Evolutionary conservation across 1,284 basidiomycete genomes (phyloP).

Genomic region (Cronartium ribicola): DNA sequence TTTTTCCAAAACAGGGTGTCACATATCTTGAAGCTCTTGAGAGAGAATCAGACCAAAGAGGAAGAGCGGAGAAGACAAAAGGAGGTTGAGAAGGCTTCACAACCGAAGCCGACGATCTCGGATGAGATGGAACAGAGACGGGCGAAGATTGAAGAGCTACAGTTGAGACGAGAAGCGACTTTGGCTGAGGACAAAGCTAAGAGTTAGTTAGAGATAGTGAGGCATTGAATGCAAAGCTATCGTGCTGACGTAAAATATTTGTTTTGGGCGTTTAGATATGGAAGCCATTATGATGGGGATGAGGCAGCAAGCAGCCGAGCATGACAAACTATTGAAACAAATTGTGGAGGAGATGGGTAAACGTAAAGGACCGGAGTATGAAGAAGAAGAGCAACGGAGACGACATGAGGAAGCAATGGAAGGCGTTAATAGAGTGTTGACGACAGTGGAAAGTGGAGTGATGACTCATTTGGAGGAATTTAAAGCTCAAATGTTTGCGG

Average conservation of each 20-base stretch:
- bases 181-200: slow-evolving; percentile 39
- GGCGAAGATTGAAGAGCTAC: slow-evolving; percentile 39
- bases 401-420: slow-evolving; percentile 31
- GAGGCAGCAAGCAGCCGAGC: slow-evolving; percentile 39
- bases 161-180: slow-evolving; percentile 37
- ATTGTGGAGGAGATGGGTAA: slow-evolving; percentile 24
- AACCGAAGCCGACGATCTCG: slow-evolving; percentile 34
- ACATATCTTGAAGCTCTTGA: slow-evolving; percentile 40
- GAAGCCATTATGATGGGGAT: slow-evolving; percentile 35
- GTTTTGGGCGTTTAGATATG: slow-evolving; percentile 16
- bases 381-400: slow-evolving; percentile 21
- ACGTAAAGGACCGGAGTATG: slow-evolving; percentile 3
- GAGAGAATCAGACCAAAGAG: slow-evolving; percentile 41
- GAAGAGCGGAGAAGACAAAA: slow-evolving; percentile 38
- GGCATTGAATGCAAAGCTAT: neutral
- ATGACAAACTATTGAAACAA: slow-evolving; percentile 34
- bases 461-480: slow-evolving; percentile 40
- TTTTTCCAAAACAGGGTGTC: slow-evolving; percentile 19
- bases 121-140: slow-evolving; percentile 39
- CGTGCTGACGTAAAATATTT: neutral
- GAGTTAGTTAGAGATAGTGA: slow-evolving; percentile 11
- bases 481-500: slow-evolving; percentile 32
- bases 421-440: slow-evolving; percentile 29
- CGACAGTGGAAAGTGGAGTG: slow-evolving; percentile 37
- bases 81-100: slow-evolving; percentile 26